Percentiles rank a stretch among this genome's conserved stretches.
phyloP scores from a whole-genome alignment of 306 rosid species.

The Dalbergia oliveri region DNA sequence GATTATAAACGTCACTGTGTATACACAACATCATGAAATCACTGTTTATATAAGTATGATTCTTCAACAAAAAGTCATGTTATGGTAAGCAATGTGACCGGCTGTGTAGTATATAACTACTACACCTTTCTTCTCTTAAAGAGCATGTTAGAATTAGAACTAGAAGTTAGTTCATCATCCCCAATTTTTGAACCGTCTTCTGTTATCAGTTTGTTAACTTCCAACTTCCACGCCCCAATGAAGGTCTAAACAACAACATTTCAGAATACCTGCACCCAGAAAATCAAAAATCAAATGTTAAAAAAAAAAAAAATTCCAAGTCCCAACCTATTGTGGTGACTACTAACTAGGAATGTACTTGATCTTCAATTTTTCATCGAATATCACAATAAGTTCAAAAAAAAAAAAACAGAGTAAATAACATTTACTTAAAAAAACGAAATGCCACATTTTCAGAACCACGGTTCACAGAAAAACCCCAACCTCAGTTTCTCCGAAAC shows the following conservation, averaged over 20 bases:
- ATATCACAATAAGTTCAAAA: neutral
- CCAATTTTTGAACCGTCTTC: constrained; percentile 25
- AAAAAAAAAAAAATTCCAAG: neutral
- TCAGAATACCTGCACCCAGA: constrained; percentile 47
- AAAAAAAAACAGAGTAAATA: neutral
- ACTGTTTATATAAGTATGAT: constrained; percentile 10
- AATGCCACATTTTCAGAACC: constrained; percentile 1
- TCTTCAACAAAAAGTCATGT: constrained; percentile 22
- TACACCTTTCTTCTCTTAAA: constrained; percentile 41
- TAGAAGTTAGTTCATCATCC: constrained; percentile 32
- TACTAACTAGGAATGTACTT: neutral
- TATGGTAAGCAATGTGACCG: constrained; percentile 4
- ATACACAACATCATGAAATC: constrained; percentile 32
- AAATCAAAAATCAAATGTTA: constrained; percentile 17
- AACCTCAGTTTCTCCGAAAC: constrained; percentile 36
- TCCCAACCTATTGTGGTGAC: neutral
- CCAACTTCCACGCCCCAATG: constrained; percentile 5
- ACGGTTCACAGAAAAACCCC: constrained; percentile 4
- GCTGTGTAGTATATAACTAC: constrained; percentile 40
- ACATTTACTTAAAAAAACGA: constrained; percentile 9
- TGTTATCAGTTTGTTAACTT: constrained; percentile 8
- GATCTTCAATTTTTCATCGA: constrained; percentile 31
- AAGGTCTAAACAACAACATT: constrained; percentile 10
- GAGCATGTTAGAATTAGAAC: constrained; percentile 20
- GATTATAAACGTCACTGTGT: constrained; percentile 24